These are phyloP conservation scores for Oemleria cerasiformis DNA, from an alignment of 306 rosid genomes.

Conservation along the genomic window DNA sequence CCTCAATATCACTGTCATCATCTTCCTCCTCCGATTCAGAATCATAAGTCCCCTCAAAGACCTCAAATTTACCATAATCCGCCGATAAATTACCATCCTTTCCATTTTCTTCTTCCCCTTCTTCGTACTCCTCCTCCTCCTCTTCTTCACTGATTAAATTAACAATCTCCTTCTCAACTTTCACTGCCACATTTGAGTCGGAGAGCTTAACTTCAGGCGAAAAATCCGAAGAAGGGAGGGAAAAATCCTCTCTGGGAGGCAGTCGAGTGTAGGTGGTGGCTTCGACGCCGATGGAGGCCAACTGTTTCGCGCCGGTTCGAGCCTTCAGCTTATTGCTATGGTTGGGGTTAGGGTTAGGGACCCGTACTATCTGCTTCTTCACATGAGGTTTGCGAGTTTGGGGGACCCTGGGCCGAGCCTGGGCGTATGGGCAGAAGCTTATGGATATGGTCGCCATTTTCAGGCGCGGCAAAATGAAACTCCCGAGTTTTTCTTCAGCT, in stretches of 20 bases:
- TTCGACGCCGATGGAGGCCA: constrained; percentile 48
- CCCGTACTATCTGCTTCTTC: constrained; percentile 25
- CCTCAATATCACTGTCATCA: constrained; percentile 27
- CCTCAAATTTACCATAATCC: constrained; percentile 22
- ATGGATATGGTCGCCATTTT: constrained; percentile 54
- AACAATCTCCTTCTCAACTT: constrained; percentile 24
- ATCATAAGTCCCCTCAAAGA: constrained; percentile 32
- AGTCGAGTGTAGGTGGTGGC: constrained; percentile 86
- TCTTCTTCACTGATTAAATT: constrained; percentile 26
- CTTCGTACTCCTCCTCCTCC: constrained; percentile 9
- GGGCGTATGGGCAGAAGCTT: constrained; percentile 48
- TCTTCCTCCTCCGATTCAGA: constrained; percentile 29
- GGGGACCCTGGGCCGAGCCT: constrained; percentile 49
- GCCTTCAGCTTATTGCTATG: constrained; percentile 18
- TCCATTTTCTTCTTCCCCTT: not conserved
- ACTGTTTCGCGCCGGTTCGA: constrained; percentile 31
- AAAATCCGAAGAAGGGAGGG: constrained; percentile 23
- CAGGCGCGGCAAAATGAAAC: constrained; percentile 18
- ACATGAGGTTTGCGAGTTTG: constrained; percentile 28
- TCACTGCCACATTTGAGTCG: constrained; percentile 38
- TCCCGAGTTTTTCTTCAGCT: not conserved
- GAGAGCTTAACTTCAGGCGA: constrained; percentile 70
- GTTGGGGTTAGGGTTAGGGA: constrained; percentile 33
- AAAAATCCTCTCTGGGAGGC: constrained; percentile 73
- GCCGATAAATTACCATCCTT: constrained; percentile 20